Base-by-base conservation (phyloP, 768 basidiomycete genomes). In the Pisolithus albus region DNA sequence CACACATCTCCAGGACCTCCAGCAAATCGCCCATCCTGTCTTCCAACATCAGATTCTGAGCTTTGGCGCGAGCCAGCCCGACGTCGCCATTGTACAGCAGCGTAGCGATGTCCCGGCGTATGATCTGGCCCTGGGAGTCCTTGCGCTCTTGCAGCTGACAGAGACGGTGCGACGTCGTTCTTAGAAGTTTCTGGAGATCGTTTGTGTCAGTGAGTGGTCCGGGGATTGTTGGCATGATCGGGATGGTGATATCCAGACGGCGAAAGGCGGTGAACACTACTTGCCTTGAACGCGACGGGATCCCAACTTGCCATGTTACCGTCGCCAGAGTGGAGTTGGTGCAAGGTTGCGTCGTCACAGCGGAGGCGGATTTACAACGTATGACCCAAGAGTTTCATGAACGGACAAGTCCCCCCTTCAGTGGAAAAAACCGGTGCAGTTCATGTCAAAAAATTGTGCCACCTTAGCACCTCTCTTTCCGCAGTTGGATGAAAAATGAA, bases 131-230 rank as follows among this genome's bases (percentile, higher is more conserved):
- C 60, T 82, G 75, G 5, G 84, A 79, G 56, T 88, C 84, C 52
- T 83, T 79, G 64, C 79, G 80, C 55, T 82, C 80, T 61, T 86
- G 84, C 16, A 86, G 63, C 57, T 88, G 85, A 18, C 82, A 82
- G 26, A 90, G 72, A 47, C 75, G 75, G 56, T 85, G 82, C 43
- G 79, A 78, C 7, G 86, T 77, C 23, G 78, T 71, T 53, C 82
- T 76, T 44, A 89, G 72, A 52, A 85, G 80, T 18, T 75, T 69
- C 87, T 89, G 56, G 28, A 55, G 53, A 50, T 56, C 32, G 42
- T 42, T 42, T 43, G 46, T 21, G 43, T 46, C 19, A 23, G 28
- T 37, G 43, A 49, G 37, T 34, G 8, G 30, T 28, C 1, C 40
- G 30, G 21, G 36, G 13, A 30, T 32, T 13, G 21, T 18, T 41